Conservation (phyloP, 805 yeast species). For the Schizosaccharomyces japonicus region DNA sequence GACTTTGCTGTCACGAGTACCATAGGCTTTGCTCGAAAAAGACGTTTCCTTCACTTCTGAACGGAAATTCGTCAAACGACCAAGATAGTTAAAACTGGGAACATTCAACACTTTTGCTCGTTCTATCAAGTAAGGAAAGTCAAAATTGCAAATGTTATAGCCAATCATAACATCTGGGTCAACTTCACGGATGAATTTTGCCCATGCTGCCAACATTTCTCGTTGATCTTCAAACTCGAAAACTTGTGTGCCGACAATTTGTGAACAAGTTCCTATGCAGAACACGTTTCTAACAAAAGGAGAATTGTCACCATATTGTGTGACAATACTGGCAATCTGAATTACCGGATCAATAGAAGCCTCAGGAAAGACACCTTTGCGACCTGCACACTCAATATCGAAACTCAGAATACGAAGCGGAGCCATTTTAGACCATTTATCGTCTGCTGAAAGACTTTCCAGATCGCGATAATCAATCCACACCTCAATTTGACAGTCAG, state of each 20-base stretch:
- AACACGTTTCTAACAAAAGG: conserved; percentile 91
- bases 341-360: conserved; percentile 82
- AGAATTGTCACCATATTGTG: conserved; percentile 41
- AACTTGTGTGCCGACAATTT: conserved; percentile 83
- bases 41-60: conserved; percentile 64
- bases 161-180: conserved; percentile 97
- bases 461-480: conserved; percentile 41
- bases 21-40: conserved; percentile 86
- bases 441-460: conserved; percentile 67
- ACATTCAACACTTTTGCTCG: conserved; percentile 57
- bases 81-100: conserved; percentile 57
- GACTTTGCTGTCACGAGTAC: conserved; percentile 78
- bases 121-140: conserved; percentile 74
- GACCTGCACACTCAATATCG: conserved; percentile 96
- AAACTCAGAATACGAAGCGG: conserved; percentile 82
- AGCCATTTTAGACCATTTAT: conserved; percentile 79
- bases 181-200: conserved; percentile 52
- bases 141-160: conserved; percentile 83
- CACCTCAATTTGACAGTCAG: conserved; percentile 74
- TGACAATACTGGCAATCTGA: conserved; percentile 79
- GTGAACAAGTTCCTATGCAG: conserved; percentile 73
- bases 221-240: conserved; percentile 50
- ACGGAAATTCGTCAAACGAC: conserved; percentile 39
- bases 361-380: conserved; percentile 91
- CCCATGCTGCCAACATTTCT: conserved; percentile 71